Percentiles rank a stretch among this genome's conserved stretches.
Evolutionary conservation across 257 asterid species (phyloP).

Genomic region (Plantago major): DNA sequence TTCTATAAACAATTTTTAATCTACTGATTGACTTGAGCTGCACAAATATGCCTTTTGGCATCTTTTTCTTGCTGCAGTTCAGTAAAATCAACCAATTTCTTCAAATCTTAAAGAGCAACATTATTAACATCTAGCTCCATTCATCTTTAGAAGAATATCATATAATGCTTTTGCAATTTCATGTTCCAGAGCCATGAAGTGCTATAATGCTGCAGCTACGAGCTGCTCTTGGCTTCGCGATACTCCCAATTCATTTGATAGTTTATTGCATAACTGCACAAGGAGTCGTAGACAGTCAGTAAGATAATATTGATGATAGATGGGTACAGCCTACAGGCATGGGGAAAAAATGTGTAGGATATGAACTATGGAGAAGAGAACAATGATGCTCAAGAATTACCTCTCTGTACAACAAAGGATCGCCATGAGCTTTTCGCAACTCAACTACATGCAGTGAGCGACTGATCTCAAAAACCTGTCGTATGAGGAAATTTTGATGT

Average conservation of each 20-base stretch:
- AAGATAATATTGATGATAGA: neutral
- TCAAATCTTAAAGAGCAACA: slow-evolving; percentile 1
- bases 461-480: slow-evolving; percentile 85
- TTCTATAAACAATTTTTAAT: slow-evolving; percentile 4
- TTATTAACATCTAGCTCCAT: neutral
- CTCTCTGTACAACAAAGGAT: slow-evolving; percentile 69
- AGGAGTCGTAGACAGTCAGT: neutral
- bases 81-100: neutral
- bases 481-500: slow-evolving; percentile 4
- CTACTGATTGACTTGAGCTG: neutral
- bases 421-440: slow-evolving; percentile 68
- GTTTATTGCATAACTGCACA: slow-evolving; percentile 75
- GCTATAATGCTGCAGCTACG: slow-evolving; percentile 17
- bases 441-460: slow-evolving; percentile 82
- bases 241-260: slow-evolving; percentile 76
- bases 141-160: neutral
- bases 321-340: neutral
- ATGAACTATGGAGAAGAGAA: neutral
- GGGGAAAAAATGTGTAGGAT: neutral
- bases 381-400: slow-evolving; percentile 22
- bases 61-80: neutral
- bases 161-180: neutral
- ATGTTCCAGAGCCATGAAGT: neutral
- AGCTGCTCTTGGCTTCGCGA: slow-evolving; percentile 43
- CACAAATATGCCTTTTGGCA: neutral